Base-by-base conservation (phyloP, 331 rosid species). In the Erythrophleum ivorense region DNA sequence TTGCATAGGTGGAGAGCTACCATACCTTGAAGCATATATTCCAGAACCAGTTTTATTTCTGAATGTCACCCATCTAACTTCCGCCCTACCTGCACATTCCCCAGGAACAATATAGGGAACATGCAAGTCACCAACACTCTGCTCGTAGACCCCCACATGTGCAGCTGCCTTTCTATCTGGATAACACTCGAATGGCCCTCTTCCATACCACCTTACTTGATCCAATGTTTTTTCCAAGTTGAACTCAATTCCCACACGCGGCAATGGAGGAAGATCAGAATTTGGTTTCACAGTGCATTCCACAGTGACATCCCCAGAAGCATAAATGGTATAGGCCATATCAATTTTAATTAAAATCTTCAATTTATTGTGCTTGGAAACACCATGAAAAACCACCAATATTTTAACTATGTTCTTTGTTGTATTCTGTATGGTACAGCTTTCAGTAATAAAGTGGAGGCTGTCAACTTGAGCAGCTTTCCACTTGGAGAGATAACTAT, bases 131-230 rank as follows among this genome's bases (percentile, higher is more conserved):
- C 81, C 77, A 24, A 93, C 90, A 48, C 75, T 91, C 76, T 82
- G 78, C 85, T 93, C 92, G 9, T 93, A 93, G 53, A 92, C 78
- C 34, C 85, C 95, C 38, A 93, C 90, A 66, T 91, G 94, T 15
- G 98, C 98, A 19, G 94, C 92, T 24, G 92, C 97, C 83, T 93
- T 95, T 77, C 99, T 84, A 86, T 93, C 99, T 0, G 97, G 98
- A 83, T 93, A 93, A 69, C 97, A 93, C 86, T 95, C 99, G 50
- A 93, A 92, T 18, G 97, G 99, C n/a, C 99, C 99, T 92, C 93
- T 91, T 77, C 99, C 99, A 18, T 93, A 95, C 97, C 99, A 95
- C 49, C 57, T 80, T 21, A 91, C 80, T 81, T 67, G 89, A 85
- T 93, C 91, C 67, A 95, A 13, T 1, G 98, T 86, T 63, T 89